Evolutionary conservation across 768 basidiomycete species (phyloP).

Genomic region (Clavaria fumosa): DNA sequence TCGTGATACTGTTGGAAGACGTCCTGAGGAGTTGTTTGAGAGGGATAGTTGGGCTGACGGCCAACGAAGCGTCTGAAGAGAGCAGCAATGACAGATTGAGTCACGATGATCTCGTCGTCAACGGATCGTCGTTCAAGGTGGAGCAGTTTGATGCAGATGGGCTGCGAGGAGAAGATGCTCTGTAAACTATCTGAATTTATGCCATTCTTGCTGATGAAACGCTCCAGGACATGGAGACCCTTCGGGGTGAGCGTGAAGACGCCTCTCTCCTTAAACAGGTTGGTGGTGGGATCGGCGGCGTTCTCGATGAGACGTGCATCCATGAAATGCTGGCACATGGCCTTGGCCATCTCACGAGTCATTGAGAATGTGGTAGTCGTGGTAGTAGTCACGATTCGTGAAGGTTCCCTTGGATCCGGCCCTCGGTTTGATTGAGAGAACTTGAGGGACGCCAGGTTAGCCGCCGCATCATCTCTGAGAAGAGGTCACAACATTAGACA

Average conservation of each 20-base stretch:
- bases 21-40: constrained; percentile 34
- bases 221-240: constrained; percentile 94
- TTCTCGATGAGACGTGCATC: constrained; percentile 97
- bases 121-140: constrained; percentile 85
- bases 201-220: constrained; percentile 99
- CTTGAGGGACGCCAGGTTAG: constrained; percentile 87
- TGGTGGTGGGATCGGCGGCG: constrained; percentile 75
- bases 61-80: constrained; percentile 94
- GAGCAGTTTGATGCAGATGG: constrained; percentile 93
- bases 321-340: constrained; percentile 99
- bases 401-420: constrained; percentile 94
- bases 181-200: constrained; percentile 90
- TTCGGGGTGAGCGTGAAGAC: constrained; percentile 94
- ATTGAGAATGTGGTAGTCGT: constrained; percentile 99
- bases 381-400: constrained; percentile 96
- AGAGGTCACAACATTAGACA: constrained; percentile 9
- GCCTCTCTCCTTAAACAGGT: constrained; percentile 94
- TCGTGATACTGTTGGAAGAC: constrained; percentile 64
- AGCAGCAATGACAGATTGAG: constrained; percentile 84
- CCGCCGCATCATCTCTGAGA: constrained; percentile 84
- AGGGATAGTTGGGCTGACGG: constrained; percentile 64
- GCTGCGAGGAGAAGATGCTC: constrained; percentile 77
- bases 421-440: constrained; percentile 99
- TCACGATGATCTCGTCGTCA: constrained; percentile 97
- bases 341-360: constrained; percentile 99